These are phyloP conservation scores for Teratosphaeriaceae sp. DNA, from an alignment of 2,329 filamentous ascomycete genomes.

Conservation along the genomic window DNA sequence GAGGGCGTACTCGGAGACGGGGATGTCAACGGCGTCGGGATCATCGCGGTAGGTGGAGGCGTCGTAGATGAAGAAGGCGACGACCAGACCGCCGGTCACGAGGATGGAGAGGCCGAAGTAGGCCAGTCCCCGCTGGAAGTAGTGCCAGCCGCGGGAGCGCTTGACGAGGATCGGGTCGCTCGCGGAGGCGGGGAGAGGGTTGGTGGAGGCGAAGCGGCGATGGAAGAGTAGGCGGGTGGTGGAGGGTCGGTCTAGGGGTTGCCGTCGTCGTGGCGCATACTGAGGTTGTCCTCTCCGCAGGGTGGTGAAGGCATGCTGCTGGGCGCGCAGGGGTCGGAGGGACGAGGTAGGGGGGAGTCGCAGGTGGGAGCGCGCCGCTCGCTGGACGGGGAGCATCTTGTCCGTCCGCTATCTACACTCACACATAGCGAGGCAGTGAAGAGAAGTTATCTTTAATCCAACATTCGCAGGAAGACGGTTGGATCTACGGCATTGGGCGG, in stretches of 20 bases:
- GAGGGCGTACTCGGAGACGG: conserved; percentile 77
- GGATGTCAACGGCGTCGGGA: conserved; percentile 60
- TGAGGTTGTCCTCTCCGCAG: conserved; percentile 7
- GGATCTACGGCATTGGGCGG: no score
- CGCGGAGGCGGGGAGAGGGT: neutral
- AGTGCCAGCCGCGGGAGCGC: conserved; percentile 35
- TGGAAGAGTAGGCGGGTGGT: conserved; percentile 11
- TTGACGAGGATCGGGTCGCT: conserved; percentile 7
- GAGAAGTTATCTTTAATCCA: no score
- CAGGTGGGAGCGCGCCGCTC: conserved; percentile 6
- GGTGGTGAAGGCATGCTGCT: conserved; percentile 6
- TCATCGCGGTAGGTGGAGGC: conserved; percentile 80
- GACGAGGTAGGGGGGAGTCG: conserved; percentile 1
- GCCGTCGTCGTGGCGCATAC: conserved; percentile 13
- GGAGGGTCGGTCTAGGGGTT: conserved; percentile 12
- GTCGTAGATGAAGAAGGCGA: conserved; percentile 91
- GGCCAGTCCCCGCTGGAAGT: conserved; percentile 63
- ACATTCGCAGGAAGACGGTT: no score
- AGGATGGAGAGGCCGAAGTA: conserved; percentile 69
- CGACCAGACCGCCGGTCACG: conserved; percentile 60
- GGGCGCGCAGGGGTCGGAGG: neutral
- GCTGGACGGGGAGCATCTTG: conserved; percentile 8
- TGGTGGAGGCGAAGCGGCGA: conserved; percentile 15
- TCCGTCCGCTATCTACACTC: neutral
- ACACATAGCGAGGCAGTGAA: neutral